Evolutionary conservation across 352 stramenopile genomes (phyloP).

Genomic region (Aphanomyces euteiches): DNA sequence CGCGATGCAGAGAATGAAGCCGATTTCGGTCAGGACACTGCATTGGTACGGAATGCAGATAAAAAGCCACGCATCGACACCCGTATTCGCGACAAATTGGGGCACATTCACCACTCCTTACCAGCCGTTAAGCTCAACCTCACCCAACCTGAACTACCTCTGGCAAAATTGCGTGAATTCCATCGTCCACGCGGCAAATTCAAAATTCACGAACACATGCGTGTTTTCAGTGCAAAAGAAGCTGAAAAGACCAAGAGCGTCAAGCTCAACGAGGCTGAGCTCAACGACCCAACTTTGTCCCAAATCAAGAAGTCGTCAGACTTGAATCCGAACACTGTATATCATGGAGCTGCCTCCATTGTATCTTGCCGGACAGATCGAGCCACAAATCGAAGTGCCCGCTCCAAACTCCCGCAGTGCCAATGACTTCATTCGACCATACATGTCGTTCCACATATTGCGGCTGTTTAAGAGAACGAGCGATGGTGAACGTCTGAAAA

Average conservation of each 20-base stretch:
- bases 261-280: slow-evolving; percentile 21
- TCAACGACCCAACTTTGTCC: slow-evolving; percentile 26
- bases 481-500: slow-evolving; percentile 73
- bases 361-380: slow-evolving; percentile 73
- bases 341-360: slow-evolving; percentile 74
- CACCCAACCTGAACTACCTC: slow-evolving; percentile 78
- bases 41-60: slow-evolving; percentile 51
- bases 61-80: slow-evolving; percentile 77
- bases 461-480: slow-evolving; percentile 79
- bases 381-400: slow-evolving; percentile 79
- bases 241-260: slow-evolving; percentile 54
- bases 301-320: too few species aligned
- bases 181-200: slow-evolving; percentile 80
- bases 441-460: slow-evolving; percentile 85
- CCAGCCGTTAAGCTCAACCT: slow-evolving; percentile 83
- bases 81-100: slow-evolving; percentile 81
- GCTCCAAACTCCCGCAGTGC: slow-evolving; percentile 72
- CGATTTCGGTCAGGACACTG: slow-evolving; percentile 76
- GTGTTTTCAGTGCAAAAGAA: slow-evolving; percentile 55
- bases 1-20: too few species aligned
- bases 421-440: slow-evolving; percentile 82
- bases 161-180: slow-evolving; percentile 76
- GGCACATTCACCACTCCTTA: slow-evolving; percentile 76
- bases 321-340: too few species aligned
- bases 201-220: slow-evolving; percentile 77